These are phyloP conservation scores for Dendrobium chrysotoxum DNA, from an alignment of 106 monocot genomes.

Conservation along the genomic window DNA sequence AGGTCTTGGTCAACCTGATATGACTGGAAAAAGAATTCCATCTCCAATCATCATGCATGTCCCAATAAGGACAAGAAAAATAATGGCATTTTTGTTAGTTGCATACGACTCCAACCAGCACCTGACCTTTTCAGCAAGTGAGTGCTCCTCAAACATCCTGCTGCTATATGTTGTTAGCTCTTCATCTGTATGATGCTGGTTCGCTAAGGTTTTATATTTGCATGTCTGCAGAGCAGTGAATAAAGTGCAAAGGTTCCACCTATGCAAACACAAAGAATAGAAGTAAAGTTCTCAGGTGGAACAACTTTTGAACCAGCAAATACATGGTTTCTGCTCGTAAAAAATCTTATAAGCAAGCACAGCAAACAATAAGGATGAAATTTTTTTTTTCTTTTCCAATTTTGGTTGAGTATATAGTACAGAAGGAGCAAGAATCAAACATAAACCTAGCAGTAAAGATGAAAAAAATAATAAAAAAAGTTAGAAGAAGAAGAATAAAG, in stretches of 20 bases:
- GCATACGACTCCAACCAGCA: conserved; percentile 23
- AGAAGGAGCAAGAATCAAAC: too few species aligned
- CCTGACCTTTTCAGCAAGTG: conserved; percentile 12
- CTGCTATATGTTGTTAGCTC: conserved; percentile 16
- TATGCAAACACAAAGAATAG: conserved; percentile 11
- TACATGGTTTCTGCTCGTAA: neutral
- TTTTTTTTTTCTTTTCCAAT: too few species aligned
- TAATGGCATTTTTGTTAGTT: conserved; percentile 19
- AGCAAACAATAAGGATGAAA: too few species aligned
- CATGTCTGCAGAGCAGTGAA: conserved; percentile 25
- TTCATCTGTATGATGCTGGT: conserved; percentile 20
- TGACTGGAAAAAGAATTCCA: conserved; percentile 41
- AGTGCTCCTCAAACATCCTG: neutral
- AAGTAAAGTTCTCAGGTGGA: neutral
- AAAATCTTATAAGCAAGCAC: neutral
- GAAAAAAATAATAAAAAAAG: too few species aligned
- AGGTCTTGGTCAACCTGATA: too few species aligned
- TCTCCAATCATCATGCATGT: conserved; percentile 48
- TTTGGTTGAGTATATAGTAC: too few species aligned
- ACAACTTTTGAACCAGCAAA: neutral
- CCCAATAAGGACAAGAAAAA: conserved; percentile 35
- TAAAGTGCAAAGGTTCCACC: conserved; percentile 30
- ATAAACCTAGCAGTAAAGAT: too few species aligned
- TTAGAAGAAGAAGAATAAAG: too few species aligned
- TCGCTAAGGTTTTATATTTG: conserved; percentile 19